Evolutionary conservation across 2,329 filamentous ascomycete genomes (phyloP).

Genomic region (Trichoderma gracile): DNA sequence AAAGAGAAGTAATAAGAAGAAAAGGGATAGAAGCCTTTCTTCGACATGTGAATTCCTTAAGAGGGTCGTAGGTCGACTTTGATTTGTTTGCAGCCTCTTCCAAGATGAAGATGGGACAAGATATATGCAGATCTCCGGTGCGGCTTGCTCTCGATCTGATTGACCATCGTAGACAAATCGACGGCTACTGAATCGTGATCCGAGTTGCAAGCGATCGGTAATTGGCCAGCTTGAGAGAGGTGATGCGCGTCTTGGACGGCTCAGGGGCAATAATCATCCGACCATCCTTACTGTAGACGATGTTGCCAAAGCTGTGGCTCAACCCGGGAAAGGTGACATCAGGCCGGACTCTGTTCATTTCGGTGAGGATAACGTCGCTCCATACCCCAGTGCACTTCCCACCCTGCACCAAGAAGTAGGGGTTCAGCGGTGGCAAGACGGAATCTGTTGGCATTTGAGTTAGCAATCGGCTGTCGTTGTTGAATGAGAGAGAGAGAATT

Average conservation of each 20-base stretch:
- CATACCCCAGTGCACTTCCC: constrained; percentile 68
- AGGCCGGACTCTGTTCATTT: constrained; percentile 61
- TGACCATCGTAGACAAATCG: neutral
- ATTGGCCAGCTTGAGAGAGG: constrained; percentile 59
- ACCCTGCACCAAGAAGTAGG: constrained; percentile 66
- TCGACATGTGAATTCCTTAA: constrained; percentile 1
- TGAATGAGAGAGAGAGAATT: neutral
- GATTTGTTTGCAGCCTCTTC: neutral
- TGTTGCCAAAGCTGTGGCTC: constrained; percentile 63
- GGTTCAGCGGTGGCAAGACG: constrained; percentile 68
- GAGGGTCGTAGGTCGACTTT: neutral
- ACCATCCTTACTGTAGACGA: constrained; percentile 60
- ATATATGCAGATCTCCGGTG: neutral
- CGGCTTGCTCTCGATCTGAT: neutral
- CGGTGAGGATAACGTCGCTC: constrained; percentile 66
- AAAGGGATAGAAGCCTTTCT: neutral
- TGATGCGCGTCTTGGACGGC: constrained; percentile 52
- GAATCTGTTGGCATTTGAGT: constrained; percentile 53
- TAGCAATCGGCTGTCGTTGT: no score
- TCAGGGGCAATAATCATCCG: constrained; percentile 59
- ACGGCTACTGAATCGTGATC: constrained; percentile 40
- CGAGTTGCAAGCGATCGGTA: constrained; percentile 53
- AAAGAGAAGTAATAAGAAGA: neutral
- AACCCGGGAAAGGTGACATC: constrained; percentile 61
- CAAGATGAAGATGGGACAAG: neutral